Conservation (phyloP, 2,329 filamentous ascomycete genomes). For the Dactylella cylindrospora region DNA sequence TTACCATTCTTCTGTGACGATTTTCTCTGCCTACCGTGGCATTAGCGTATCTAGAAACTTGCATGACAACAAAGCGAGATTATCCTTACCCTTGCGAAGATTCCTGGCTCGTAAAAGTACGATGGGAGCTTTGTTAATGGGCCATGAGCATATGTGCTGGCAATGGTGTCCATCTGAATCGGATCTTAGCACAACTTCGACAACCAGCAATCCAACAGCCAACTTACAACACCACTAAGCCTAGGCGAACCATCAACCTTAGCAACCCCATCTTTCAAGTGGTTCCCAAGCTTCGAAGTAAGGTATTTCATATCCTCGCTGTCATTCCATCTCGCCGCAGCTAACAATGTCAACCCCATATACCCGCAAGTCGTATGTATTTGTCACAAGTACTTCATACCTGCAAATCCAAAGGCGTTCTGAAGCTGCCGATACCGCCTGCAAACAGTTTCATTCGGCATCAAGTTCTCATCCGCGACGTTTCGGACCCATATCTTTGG, state of each 20-base stretch:
- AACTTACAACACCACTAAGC: conserved; percentile 68
- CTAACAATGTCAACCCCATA: conserved; percentile 59
- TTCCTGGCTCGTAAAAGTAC: conserved; percentile 75
- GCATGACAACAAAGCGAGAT: background rate
- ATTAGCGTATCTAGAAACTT: background rate
- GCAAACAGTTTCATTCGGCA: conserved; percentile 75
- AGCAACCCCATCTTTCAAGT: conserved; percentile 79
- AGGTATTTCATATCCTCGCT: conserved; percentile 81
- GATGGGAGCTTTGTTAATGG: conserved; percentile 74
- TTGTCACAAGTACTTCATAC: conserved; percentile 47
- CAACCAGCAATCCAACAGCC: no score
- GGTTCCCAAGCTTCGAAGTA: conserved; percentile 73
- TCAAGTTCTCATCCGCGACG: conserved; percentile 71
- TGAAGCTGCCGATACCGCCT: conserved; percentile 70
- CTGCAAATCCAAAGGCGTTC: conserved; percentile 50
- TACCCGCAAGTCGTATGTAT: background rate
- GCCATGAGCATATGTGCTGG: conserved; percentile 82
- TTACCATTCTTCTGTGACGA: conserved; percentile 30
- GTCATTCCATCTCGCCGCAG: conserved; percentile 72
- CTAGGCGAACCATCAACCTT: conserved; percentile 77
- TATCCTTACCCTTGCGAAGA: conserved; percentile 20
- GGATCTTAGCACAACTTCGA: background rate
- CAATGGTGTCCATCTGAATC: conserved; percentile 77
- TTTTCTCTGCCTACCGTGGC: conserved; percentile 12
- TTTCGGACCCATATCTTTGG: conserved; percentile 45